A percentile compares a stretch with the other conserved stretches of the same genome.
These are phyloP conservation scores for Coccomyxa subellipsoidea DNA, from an alignment of 163 green algal genomes.

Conservation along the genomic window DNA sequence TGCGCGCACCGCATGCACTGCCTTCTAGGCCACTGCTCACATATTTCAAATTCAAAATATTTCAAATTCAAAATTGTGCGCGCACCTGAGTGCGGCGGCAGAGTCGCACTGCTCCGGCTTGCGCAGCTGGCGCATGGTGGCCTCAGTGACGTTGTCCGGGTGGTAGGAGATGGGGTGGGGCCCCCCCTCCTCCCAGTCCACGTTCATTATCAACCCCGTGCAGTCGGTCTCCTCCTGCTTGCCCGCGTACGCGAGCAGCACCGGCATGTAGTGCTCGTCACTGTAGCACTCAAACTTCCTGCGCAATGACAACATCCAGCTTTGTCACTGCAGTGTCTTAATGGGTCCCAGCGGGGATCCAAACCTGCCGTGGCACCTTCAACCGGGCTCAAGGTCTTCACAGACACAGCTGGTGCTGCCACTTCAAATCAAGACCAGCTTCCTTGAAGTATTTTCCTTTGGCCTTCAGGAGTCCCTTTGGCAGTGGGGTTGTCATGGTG, in stretches of 20 bases:
- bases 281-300: constrained; percentile 8
- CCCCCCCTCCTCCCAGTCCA: constrained; percentile 9
- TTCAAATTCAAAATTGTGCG: too few species aligned
- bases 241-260: constrained; percentile 15
- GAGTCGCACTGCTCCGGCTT: constrained; percentile 3
- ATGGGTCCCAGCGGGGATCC: too few species aligned
- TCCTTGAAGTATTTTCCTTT: too few species aligned
- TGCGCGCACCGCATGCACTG: too few species aligned
- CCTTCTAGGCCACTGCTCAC: background rate
- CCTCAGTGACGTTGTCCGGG: constrained; percentile 3
- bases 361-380: background rate
- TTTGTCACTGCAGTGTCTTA: too few species aligned
- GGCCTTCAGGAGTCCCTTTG: too few species aligned
- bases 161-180: constrained; percentile 14
- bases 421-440: too few species aligned
- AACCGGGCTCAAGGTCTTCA: too few species aligned
- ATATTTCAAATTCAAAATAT: too few species aligned
- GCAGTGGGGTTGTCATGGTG: too few species aligned
- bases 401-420: too few species aligned
- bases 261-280: constrained; percentile 31
- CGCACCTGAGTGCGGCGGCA: constrained; percentile 11
- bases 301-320: too few species aligned
- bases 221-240: constrained; percentile 17
- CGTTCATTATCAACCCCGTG: background rate
- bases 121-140: constrained; percentile 3